phyloP scores from a whole-genome alignment of 73 alveolate genomes.

The Tetrahymena malaccensis region DNA sequence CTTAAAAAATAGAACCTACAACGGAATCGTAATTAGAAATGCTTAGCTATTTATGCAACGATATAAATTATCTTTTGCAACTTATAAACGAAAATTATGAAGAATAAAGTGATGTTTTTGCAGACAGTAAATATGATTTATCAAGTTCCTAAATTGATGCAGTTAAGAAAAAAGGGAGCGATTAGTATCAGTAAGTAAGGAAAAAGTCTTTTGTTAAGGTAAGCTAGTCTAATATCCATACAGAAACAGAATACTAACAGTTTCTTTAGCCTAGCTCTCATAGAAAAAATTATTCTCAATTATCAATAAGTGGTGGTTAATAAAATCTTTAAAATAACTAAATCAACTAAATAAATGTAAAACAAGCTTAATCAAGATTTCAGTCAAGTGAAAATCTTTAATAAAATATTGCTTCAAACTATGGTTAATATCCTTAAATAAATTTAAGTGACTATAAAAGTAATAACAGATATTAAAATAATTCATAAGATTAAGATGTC shows the following conservation, averaged over 20 bases:
- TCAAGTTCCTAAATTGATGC: neutral
- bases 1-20: neutral
- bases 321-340: neutral
- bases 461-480: too few species aligned
- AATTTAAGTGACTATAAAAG: neutral
- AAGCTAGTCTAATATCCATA: neutral
- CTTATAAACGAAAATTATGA: neutral
- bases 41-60: neutral
- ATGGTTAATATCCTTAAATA: neutral
- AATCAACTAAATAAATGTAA: neutral
- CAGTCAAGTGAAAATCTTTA: neutral
- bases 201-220: neutral
- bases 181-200: neutral
- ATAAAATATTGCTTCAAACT: neutral
- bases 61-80: neutral
- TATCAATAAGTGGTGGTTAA: neutral
- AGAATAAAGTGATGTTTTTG: neutral
- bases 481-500: neutral
- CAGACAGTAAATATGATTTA: neutral
- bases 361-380: neutral
- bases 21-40: neutral
- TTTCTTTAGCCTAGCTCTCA: neutral
- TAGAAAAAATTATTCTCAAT: neutral
- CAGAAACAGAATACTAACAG: neutral
- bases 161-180: neutral